These are phyloP conservation scores for Suillus americanus DNA, from an alignment of 768 basidiomycete genomes.

Conservation along the genomic window DNA sequence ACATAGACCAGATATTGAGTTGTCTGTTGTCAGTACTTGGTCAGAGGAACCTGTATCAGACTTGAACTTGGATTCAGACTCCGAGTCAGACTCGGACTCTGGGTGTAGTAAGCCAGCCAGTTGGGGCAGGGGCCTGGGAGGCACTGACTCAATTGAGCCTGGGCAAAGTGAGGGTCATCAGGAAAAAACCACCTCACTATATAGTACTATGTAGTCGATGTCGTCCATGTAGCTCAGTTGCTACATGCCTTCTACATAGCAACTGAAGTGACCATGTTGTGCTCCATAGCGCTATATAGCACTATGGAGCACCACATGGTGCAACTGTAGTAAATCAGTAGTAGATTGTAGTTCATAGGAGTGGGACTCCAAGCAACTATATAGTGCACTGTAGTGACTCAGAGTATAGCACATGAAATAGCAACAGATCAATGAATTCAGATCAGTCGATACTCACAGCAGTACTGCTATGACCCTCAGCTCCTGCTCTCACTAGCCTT, in stretches of 20 bases:
- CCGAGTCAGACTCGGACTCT: too few species aligned
- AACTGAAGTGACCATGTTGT: too few species aligned
- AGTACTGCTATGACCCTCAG: not conserved
- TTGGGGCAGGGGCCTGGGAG: too few species aligned
- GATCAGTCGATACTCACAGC: not conserved
- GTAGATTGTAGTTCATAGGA: not conserved
- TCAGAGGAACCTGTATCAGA: too few species aligned
- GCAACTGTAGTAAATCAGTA: not conserved
- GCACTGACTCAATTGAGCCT: too few species aligned
- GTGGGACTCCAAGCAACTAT: not conserved
- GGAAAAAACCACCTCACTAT: not conserved
- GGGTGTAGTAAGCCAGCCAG: too few species aligned
- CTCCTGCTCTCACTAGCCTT: not conserved
- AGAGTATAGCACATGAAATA: not conserved
- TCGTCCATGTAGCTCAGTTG: not conserved
- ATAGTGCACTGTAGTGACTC: not conserved
- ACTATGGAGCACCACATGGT: not conserved
- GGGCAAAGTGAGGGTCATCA: too few species aligned
- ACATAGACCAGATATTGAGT: too few species aligned
- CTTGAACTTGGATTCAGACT: too few species aligned
- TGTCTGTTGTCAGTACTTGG: too few species aligned
- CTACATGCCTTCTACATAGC: not conserved
- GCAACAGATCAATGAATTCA: not conserved
- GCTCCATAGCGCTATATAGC: not conserved
- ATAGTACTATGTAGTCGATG: not conserved